Base-by-base conservation (phyloP, 352 stramenopile genomes). In the Phytophthora brassicae region DNA sequence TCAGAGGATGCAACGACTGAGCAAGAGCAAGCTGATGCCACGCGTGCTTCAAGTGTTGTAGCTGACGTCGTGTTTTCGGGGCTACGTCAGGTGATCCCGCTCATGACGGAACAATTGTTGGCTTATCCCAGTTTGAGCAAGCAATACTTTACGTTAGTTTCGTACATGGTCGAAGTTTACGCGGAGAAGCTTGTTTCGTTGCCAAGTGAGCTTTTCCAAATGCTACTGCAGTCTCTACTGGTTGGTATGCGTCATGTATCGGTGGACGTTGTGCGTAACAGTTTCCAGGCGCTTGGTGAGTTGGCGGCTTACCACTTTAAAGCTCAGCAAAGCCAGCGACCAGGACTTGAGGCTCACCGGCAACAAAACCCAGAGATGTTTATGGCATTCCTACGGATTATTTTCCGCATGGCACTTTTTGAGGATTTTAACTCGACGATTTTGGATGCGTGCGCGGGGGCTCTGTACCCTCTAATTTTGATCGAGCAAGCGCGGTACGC, bases 1-100 rank as follows among this genome's bases (percentile, higher is more conserved):
- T 87, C 86, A 1, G 68, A 76, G 60, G 84, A 95, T 44, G 70
- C 82, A 48, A 90, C 75, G 0, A 74, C 77, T 13, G 70, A 89
- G 14, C 72, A 82, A 24, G 75, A 90, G 6, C 70, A 81, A 9
- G 59, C 72, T 1, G 80, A 89, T 13, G 73, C 83, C 14, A 81
- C 73, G n/a, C 68, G 74, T 17, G 82, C 81, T 24, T 85, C 79
- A 31, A 78, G 72, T 43, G 72, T 92, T 24, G 86, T 96, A 11
- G 80, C 87, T 3, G 87, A 96, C 20, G 88, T 97, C 0, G 89
- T 97, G 1, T 97, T 97, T 66, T 84, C 86, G 2, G 89, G 88
- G 0, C 60, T 97, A 22, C 86, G 85, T 22, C 81, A 90, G 46
- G 82, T 97, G 28, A 88, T 97, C 36, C 88, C 89, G 16, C 78